Percentiles rank a stretch among this genome's conserved stretches.
These are phyloP conservation scores for Phytophthora lateralis DNA, from an alignment of 352 stramenopile species.

Conservation along the genomic window DNA sequence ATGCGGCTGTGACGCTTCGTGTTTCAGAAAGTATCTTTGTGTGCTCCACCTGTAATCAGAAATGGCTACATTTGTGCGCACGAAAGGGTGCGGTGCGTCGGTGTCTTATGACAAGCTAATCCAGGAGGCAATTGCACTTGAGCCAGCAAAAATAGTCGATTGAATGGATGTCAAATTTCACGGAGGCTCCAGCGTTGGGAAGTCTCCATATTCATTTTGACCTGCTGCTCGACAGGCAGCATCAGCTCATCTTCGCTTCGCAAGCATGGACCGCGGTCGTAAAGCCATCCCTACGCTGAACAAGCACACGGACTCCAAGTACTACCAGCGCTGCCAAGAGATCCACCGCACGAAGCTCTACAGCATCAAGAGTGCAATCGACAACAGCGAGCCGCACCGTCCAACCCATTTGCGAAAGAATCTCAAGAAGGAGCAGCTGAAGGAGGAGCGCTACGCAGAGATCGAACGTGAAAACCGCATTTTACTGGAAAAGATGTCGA, in stretches of 20 bases:
- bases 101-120: conserved; percentile 37
- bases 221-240: not conserved
- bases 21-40: conserved; percentile 32
- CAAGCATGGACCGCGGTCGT: conserved; percentile 78
- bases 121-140: conserved; percentile 1
- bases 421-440: conserved; percentile 97
- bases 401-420: conserved; percentile 95
- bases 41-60: conserved; percentile 21
- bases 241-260: not conserved
- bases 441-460: conserved; percentile 94
- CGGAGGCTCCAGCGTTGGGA: not conserved
- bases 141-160: conserved; percentile 27
- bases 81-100: conserved; percentile 24
- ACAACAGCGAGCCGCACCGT: conserved; percentile 92
- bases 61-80: conserved; percentile 26
- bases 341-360: conserved; percentile 84
- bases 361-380: conserved; percentile 94
- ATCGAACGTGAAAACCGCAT: conserved; percentile 98
- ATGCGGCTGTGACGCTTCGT: conserved; percentile 16
- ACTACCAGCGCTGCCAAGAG: conserved; percentile 87
- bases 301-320: conserved; percentile 87
- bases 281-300: conserved; percentile 89
- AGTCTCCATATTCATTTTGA: conserved; percentile 23
- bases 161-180: not conserved
- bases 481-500: conserved; percentile 97